phyloP scores from a whole-genome alignment of 371 early-diverging fungal genomes.

The Fennellomyces sp. region DNA sequence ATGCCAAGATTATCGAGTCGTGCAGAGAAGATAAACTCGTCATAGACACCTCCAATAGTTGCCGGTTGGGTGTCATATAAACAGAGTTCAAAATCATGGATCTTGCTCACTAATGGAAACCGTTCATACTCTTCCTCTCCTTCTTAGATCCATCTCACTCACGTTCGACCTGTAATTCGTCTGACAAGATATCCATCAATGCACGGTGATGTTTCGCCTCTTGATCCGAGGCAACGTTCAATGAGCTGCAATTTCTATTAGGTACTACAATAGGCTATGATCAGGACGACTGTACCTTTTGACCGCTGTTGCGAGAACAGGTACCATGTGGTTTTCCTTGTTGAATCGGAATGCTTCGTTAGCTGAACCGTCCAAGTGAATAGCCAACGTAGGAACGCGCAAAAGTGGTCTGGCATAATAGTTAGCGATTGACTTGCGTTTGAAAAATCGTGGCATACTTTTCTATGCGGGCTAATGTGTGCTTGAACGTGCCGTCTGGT shows the following conservation, averaged over 20 bases:
- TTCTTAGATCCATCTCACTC: slow-evolving; percentile 13
- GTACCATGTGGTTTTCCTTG: slow-evolving; percentile 91
- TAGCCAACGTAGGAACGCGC: slow-evolving; percentile 95
- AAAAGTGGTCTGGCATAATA: slow-evolving; percentile 88
- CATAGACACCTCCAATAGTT: slow-evolving; percentile 83
- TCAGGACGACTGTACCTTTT: not conserved
- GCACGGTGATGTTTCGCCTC: slow-evolving; percentile 74
- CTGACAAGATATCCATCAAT: slow-evolving; percentile 73
- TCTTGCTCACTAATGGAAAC: slow-evolving; percentile 56
- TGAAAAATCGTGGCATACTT: too few relatives aligned
- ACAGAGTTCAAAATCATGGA: slow-evolving; percentile 95
- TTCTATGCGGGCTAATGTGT: slow-evolving; percentile 77
- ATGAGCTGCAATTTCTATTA: not conserved
- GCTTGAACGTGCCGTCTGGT: slow-evolving; percentile 68
- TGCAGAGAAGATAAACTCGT: slow-evolving; percentile 94
- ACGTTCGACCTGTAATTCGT: slow-evolving; percentile 73
- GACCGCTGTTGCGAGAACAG: slow-evolving; percentile 77
- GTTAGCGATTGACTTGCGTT: too few relatives aligned
- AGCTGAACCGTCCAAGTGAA: slow-evolving; percentile 90
- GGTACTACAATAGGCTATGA: not conserved
- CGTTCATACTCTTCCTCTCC: too few relatives aligned
- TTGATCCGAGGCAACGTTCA: not conserved
- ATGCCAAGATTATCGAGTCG: slow-evolving; percentile 96
- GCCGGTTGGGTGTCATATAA: slow-evolving; percentile 77
- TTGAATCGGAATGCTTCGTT: slow-evolving; percentile 86